Evolutionary conservation across 441 rosid genomes (phyloP), one percentile per base, ranked within the genome.

Genomic region (Dalechampia spathulata): DNA sequence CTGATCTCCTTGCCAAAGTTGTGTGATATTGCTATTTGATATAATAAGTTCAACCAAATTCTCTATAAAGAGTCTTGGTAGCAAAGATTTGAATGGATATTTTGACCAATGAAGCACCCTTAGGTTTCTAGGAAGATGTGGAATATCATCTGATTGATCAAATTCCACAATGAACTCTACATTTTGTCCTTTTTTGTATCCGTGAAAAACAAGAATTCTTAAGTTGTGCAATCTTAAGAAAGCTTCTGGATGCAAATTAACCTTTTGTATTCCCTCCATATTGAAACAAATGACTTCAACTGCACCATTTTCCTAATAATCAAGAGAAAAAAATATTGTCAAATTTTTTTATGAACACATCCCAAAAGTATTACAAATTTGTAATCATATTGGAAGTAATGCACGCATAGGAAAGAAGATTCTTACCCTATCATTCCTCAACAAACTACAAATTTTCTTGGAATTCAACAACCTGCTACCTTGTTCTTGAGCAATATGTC

Each of bases 61-160:
- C 14, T 46, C 54, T 30, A 19, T 23, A 20, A 3, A 58, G 53
- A 53, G 11, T 28, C 13, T 40, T 4, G 55, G 16, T 16, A 64
- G 70, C 50, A 58, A 40, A 40, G 20, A 46, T n/a, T 7, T 23
- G 7, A 8, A 46, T n/a, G 70, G 70, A 27, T 43, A 65, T 3
- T 41, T 5, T 16, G 45, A 37, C 64, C 64, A 65, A 21, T 47
- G 42, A 15, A 66, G 52, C 23, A 32, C 19, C 10, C 57, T 60
- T 22, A 60, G 13, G n/a, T 10, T 41, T 23, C n/a, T n/a, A n/a
- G n/a, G n/a, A n/a, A n/a, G 48, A 16, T 2, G 2, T 14, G 1
- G 15, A n/a, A 55, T 14, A 23, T 19, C 0, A 7, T 38, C 28
- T 15, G 20, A 22, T 37, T 53, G 30, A 53, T 15, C 17, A 52